phyloP scores from a whole-genome alignment of 2,329 filamentous ascomycete species.

The Xylariaceae sp. region DNA sequence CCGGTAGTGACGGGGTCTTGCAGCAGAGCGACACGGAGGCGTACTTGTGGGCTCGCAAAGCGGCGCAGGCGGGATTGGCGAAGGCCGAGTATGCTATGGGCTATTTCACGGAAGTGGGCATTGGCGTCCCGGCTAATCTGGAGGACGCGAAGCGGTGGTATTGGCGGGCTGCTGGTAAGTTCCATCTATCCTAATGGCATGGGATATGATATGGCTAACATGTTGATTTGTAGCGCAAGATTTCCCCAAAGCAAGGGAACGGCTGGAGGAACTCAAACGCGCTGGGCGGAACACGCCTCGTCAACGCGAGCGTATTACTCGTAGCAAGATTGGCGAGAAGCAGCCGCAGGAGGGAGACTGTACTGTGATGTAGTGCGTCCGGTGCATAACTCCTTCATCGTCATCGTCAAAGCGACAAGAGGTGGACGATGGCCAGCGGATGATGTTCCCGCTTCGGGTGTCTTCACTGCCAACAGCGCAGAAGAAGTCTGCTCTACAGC shows the following conservation, averaged over 20 bases:
- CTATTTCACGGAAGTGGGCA: constrained; percentile 93
- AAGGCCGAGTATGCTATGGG: constrained; percentile 99
- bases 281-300: constrained; percentile 67
- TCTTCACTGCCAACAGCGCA: background rate
- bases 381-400: constrained; percentile 7
- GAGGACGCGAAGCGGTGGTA: constrained; percentile 99
- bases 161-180: constrained; percentile 90
- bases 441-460: constrained; percentile 4
- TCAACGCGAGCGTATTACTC: constrained; percentile 70
- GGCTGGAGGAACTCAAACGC: constrained; percentile 85
- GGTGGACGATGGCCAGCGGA: constrained; percentile 14
- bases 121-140: constrained; percentile 76
- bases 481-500: constrained; percentile 7
- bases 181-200: background rate
- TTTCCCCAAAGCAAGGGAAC: constrained; percentile 86
- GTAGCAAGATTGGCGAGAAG: constrained; percentile 67
- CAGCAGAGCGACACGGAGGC: constrained; percentile 93
- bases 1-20: constrained; percentile 79
- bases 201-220: constrained; percentile 26
- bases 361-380: constrained; percentile 61
- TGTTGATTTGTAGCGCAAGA: constrained; percentile 65
- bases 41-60: constrained; percentile 94
- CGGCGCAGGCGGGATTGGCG: constrained; percentile 76
- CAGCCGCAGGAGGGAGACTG: constrained; percentile 82
- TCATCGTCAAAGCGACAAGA: constrained; percentile 1